A percentile compares a stretch with the other conserved stretches of the same genome.
Conservation (phyloP, 2,329 filamentous ascomycete species). For the Ilyonectria robusta region DNA sequence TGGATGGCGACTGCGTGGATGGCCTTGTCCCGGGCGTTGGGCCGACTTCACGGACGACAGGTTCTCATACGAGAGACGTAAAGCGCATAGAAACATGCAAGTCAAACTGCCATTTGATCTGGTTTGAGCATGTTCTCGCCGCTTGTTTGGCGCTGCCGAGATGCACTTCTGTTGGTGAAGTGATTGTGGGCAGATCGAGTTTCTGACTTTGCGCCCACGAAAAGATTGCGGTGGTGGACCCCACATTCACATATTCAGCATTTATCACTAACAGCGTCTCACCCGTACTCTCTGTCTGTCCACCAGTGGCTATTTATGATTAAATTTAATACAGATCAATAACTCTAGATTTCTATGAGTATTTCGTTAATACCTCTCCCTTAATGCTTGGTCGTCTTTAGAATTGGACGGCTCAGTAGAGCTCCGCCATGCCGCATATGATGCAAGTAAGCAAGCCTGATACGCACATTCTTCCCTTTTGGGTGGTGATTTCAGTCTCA, state of each 20-base stretch:
- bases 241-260: not conserved
- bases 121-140: not conserved
- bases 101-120: not conserved
- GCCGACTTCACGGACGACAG: not conserved
- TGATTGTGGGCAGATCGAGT: not conserved
- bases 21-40: not conserved
- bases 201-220: not conserved
- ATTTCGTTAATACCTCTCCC: not conserved
- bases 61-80: not conserved
- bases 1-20: not conserved
- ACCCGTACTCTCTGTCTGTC: not conserved
- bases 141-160: not conserved
- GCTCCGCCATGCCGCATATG: too few species aligned
- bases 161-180: not conserved
- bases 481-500: not conserved
- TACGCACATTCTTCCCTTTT: not conserved
- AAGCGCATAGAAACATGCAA: not conserved
- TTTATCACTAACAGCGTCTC: not conserved
- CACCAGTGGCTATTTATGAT: not conserved
- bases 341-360: too few species aligned
- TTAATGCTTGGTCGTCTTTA: not conserved
- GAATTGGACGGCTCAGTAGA: not conserved
- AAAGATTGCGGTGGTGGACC: conserved; percentile 10
- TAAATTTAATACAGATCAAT: not conserved
- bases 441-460: too few species aligned